These are phyloP conservation scores for Hura crepitans DNA, from an alignment of 441 rosid genomes.

Conservation along the genomic window DNA sequence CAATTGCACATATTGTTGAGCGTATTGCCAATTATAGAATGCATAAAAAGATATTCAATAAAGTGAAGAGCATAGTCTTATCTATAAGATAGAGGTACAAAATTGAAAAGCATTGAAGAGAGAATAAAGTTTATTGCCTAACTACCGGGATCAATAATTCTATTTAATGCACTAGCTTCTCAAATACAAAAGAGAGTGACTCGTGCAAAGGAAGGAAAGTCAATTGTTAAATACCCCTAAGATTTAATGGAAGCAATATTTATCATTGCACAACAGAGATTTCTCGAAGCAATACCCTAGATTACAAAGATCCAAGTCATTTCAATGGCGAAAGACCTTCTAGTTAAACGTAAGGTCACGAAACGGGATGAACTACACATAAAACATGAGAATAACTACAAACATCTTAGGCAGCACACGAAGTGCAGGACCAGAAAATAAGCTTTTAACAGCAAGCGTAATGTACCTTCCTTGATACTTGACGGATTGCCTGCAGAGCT, in stretches of 20 bases:
- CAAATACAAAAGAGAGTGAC: conserved; percentile 50
- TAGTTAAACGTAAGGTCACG: conserved; percentile 7
- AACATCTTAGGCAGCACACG: not conserved
- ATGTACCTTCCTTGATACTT: conserved; percentile 74
- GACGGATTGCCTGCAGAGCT: conserved; percentile 72
- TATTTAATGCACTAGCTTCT: conserved; percentile 83
- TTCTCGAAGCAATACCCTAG: conserved; percentile 50
- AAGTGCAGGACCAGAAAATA: not conserved
- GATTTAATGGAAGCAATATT: conserved; percentile 6
- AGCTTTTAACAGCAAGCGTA: not conserved
- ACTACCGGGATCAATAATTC: conserved; percentile 91
- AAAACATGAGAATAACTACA: not conserved
- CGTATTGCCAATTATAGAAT: too few relatives aligned
- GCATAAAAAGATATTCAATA: not conserved
- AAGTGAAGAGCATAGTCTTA: conserved; percentile 30
- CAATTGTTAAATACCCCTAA: conserved; percentile 6
- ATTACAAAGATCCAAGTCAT: conserved; percentile 77
- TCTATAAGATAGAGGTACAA: conserved; percentile 89
- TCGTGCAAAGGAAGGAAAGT: conserved; percentile 21
- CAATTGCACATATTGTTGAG: too few relatives aligned
- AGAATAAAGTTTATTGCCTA: conserved; percentile 84
- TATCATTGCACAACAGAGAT: not conserved
- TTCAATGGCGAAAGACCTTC: conserved; percentile 87
- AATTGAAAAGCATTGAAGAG: conserved; percentile 83
- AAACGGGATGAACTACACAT: not conserved